Evolutionary conservation across 352 stramenopile genomes (phyloP).

Genomic region (Phytophthora niederhauseri): DNA sequence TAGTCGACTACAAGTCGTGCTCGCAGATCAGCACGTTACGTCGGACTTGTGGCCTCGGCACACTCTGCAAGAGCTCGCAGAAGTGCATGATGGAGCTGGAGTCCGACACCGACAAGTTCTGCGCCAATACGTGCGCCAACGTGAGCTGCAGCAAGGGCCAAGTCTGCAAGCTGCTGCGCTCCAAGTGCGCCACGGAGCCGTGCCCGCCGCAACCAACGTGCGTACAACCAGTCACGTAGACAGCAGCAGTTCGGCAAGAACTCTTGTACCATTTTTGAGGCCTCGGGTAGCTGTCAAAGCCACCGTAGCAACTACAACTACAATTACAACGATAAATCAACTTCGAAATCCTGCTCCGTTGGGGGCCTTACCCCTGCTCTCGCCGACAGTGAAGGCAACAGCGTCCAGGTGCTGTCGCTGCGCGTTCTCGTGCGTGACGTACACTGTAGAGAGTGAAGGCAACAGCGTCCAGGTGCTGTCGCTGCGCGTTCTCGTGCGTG

Average conservation of each 20-base stretch:
- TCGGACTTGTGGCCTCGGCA: slow-evolving; percentile 14
- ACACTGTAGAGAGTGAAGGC: too few relatives aligned
- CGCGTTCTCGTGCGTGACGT: slow-evolving; percentile 11
- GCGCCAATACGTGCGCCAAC: slow-evolving; percentile 14
- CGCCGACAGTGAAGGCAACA: too few relatives aligned
- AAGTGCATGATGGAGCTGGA: slow-evolving; percentile 14
- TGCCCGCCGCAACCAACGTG: slow-evolving; percentile 17
- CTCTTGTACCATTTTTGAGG: background rate
- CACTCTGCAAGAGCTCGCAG: slow-evolving; percentile 15
- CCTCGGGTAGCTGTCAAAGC: background rate
- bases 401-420: background rate
- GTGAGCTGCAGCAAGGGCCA: slow-evolving; percentile 8
- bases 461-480: background rate
- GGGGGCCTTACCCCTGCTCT: too few relatives aligned
- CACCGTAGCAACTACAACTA: background rate
- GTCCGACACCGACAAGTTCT: slow-evolving; percentile 12
- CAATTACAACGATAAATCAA: background rate
- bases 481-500: slow-evolving; percentile 15
- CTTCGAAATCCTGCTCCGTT: background rate
- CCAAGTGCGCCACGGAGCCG: slow-evolving; percentile 11
- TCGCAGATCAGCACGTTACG: slow-evolving; percentile 19
- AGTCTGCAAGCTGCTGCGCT: slow-evolving; percentile 15
- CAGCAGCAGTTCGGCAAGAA: background rate
- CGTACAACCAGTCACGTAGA: background rate
- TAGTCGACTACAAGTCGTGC: slow-evolving; percentile 30